phyloP scores from a whole-genome alignment of 192 early-diverging fungal genomes.

The Coemansia asiatica region DNA sequence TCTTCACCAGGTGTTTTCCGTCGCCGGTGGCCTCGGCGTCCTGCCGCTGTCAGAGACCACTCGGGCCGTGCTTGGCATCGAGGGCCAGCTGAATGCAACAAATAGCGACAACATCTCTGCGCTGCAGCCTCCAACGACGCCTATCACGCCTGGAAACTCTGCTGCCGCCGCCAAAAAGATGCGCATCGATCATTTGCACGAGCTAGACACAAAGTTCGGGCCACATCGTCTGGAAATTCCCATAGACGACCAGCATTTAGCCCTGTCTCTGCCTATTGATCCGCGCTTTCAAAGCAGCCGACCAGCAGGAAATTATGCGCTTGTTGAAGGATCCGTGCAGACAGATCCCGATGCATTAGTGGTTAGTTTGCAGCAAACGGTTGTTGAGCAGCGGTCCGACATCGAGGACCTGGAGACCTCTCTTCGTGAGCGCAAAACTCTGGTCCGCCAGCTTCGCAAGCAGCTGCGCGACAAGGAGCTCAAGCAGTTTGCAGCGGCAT shows the following conservation, averaged over 20 bases:
- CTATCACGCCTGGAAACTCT: slow-evolving; percentile 4
- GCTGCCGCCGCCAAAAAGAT: not conserved
- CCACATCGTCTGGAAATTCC: no score
- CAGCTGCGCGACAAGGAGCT: slow-evolving; percentile 33
- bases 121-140: slow-evolving; percentile 11
- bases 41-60: slow-evolving; percentile 26
- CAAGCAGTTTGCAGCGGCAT: slow-evolving; percentile 33
- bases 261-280: not conserved
- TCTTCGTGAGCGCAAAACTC: slow-evolving; percentile 23
- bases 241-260: not conserved
- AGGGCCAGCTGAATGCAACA: not conserved
- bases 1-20: slow-evolving; percentile 24
- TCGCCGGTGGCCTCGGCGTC: slow-evolving; percentile 26
- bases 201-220: not conserved
- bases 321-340: not conserved
- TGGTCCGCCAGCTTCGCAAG: slow-evolving; percentile 31
- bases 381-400: slow-evolving; percentile 28
- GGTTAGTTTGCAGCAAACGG: slow-evolving; percentile 17
- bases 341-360: slow-evolving; percentile 3
- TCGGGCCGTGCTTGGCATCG: not conserved
- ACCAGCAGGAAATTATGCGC: not conserved
- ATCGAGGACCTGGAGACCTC: slow-evolving; percentile 32
- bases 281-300: not conserved
- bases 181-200: not conserved
- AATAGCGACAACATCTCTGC: not conserved